A percentile compares a stretch with the other conserved stretches of the same genome.
These are phyloP conservation scores for Sorghum bicolor DNA, from an alignment of 176 grass and related monocot species.

Conservation along the genomic window DNA sequence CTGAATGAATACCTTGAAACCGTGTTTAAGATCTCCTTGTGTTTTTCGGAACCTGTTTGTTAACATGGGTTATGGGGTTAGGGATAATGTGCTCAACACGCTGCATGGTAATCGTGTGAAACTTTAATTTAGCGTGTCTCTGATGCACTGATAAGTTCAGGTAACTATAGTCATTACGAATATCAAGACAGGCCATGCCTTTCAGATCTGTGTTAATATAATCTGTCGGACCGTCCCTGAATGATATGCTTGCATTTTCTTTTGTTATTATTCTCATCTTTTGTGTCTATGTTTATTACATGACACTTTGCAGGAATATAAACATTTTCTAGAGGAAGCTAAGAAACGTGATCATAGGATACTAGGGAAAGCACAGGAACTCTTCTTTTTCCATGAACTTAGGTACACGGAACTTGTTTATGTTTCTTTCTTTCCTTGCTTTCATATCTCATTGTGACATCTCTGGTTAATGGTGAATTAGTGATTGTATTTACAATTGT, in stretches of 20 bases:
- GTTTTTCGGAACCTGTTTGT: background rate
- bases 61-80: background rate
- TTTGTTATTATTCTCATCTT: background rate
- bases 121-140: background rate
- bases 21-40: background rate
- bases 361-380: constrained; percentile 79
- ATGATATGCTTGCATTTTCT: background rate
- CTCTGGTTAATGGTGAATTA: background rate
- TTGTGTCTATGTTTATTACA: background rate
- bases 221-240: background rate
- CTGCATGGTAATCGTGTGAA: background rate
- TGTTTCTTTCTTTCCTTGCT: background rate
- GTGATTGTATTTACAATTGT: constrained; percentile 32
- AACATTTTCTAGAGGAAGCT: constrained; percentile 79
- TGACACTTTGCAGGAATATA: constrained; percentile 73
- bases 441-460: background rate
- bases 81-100: constrained; percentile 6
- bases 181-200: background rate
- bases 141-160: background rate
- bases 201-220: background rate
- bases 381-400: constrained; percentile 99
- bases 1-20: background rate
- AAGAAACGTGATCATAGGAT: constrained; percentile 97
- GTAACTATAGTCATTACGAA: background rate
- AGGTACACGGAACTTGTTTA: constrained; percentile 46